Percentiles rank a stretch among this genome's conserved stretches.
Evolutionary conservation across 257 asterid species (phyloP).

Genomic region (Leptodermis oblonga): DNA sequence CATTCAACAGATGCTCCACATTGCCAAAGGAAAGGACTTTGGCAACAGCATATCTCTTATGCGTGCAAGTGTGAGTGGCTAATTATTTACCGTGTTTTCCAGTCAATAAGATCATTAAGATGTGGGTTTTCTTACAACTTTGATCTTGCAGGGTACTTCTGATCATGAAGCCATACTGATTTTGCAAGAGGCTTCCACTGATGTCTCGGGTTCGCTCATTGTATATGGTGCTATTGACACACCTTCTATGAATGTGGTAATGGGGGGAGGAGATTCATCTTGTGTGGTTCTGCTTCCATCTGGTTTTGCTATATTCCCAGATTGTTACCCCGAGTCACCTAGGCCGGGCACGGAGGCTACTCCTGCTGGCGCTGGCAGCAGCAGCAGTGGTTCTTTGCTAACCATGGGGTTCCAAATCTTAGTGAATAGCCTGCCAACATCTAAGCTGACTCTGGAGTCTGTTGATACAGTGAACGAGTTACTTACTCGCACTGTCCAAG

Average conservation of each 20-base stretch:
- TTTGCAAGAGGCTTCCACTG: conserved; percentile 64
- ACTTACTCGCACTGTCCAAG: conserved; percentile 51
- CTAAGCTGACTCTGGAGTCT: conserved; percentile 60
- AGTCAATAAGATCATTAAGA: background rate
- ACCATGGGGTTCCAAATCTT: conserved; percentile 69
- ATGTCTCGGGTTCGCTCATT: conserved; percentile 55
- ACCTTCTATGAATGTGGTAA: conserved; percentile 42
- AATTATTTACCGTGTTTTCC: background rate
- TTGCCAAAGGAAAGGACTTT: conserved; percentile 61
- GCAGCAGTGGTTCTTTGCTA: conserved; percentile 49
- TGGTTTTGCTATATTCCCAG: conserved; percentile 70
- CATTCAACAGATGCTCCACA: conserved; percentile 49
- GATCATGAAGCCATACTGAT: conserved; percentile 44
- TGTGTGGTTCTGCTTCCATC: conserved; percentile 60
- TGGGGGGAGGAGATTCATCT: conserved; percentile 70
- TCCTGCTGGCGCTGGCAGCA: conserved; percentile 11
- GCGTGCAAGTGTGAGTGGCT: conserved; percentile 55
- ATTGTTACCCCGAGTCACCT: conserved; percentile 30
- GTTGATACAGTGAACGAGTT: conserved; percentile 58
- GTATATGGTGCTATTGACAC: conserved; percentile 58
- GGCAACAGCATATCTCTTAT: conserved; percentile 57
- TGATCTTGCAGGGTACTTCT: conserved; percentile 39
- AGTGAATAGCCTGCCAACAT: conserved; percentile 46
- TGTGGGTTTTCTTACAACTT: conserved; percentile 1
- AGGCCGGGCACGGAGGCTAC: conserved; percentile 19